Conservation (phyloP, 768 basidiomycete genomes). For the Fomitopsis serialis region DNA sequence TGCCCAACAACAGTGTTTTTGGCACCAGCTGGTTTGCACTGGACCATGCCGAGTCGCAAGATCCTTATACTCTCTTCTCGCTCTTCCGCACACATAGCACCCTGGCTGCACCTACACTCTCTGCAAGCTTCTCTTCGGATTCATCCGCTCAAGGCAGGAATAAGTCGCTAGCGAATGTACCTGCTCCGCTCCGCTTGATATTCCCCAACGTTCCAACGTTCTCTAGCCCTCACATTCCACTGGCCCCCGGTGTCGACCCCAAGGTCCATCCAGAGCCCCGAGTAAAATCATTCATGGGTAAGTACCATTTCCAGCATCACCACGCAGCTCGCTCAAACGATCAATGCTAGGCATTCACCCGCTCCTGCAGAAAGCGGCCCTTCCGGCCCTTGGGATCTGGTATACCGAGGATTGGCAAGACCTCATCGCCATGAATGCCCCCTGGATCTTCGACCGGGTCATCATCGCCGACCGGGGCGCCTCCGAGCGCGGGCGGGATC, state of each 20-base stretch:
- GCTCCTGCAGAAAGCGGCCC: constrained; percentile 33
- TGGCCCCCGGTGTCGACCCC: constrained; percentile 8
- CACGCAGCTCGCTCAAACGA: neutral
- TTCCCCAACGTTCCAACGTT: constrained; percentile 67
- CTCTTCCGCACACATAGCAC: constrained; percentile 70
- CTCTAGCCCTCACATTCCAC: constrained; percentile 36
- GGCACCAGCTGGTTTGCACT: constrained; percentile 41
- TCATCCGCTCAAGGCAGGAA: constrained; percentile 6
- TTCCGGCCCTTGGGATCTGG: constrained; percentile 32
- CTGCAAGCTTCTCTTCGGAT: constrained; percentile 6
- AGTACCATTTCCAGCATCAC: neutral
- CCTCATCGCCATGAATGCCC: constrained; percentile 57
- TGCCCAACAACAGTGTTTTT: constrained; percentile 13
- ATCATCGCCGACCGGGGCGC: constrained; percentile 76
- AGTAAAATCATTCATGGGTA: constrained; percentile 39
- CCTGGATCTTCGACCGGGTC: constrained; percentile 71
- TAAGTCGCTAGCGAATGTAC: constrained; percentile 11
- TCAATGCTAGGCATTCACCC: constrained; percentile 54
- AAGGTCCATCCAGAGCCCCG: constrained; percentile 25
- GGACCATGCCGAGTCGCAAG: constrained; percentile 35
- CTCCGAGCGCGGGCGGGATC: constrained; percentile 32
- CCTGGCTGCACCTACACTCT: neutral
- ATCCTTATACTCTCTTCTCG: constrained; percentile 69
- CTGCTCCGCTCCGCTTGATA: constrained; percentile 68
- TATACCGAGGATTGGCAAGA: constrained; percentile 78